Base-by-base conservation (phyloP, 305 asterid genomes). In the Solanum chacoense region DNA sequence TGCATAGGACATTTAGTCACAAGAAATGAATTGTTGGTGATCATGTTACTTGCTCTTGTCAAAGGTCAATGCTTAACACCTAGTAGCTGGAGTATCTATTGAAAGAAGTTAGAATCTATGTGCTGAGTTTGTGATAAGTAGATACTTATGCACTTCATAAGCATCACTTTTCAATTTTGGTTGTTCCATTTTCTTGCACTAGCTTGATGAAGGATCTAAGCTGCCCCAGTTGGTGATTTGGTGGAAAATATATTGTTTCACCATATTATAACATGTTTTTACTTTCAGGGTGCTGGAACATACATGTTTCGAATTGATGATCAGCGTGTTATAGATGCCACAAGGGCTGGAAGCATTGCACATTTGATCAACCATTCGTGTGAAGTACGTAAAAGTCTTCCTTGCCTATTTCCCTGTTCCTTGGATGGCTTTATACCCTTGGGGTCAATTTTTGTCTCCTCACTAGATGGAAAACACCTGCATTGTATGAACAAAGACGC, bases 281-380 rank as follows among this genome's bases (percentile, higher is more conserved):
- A 26, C 76, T 8, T 87, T 89, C 96, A 96, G 99, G 99, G 99
- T 88, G 99, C 99, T 91, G 99, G 99, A 90, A 97, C 99, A 55
- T 97, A 97, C 92, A 96, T 97, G 99, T 97, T 97, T 84, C 94
- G 99, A 81, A 92, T 97, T 88, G 98, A 95, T 89, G 99, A 97
- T 89, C 94, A 93, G 79, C 97, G 96, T 88, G 99, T 97, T 40
- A 93, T 96, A 87, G 99, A 97, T 92, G 99, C 99, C 89, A 97
- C 99, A 92, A 93, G 95, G 90, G 98, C 98, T 0, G 99, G 99
- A 90, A 95, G 99, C 93, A 97, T 96, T 42, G 99, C 99, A 29
- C 98, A 97, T 90, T 92, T 97, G 95, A 96, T 97, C 87, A 97
- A 97, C 92, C 99, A 97, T 93, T 95, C 99, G 28, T 97, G 99